Percentiles rank a stretch among this genome's conserved stretches.
These are phyloP conservation scores for Mycena pura DNA, from an alignment of 768 basidiomycete genomes.

Conservation along the genomic window DNA sequence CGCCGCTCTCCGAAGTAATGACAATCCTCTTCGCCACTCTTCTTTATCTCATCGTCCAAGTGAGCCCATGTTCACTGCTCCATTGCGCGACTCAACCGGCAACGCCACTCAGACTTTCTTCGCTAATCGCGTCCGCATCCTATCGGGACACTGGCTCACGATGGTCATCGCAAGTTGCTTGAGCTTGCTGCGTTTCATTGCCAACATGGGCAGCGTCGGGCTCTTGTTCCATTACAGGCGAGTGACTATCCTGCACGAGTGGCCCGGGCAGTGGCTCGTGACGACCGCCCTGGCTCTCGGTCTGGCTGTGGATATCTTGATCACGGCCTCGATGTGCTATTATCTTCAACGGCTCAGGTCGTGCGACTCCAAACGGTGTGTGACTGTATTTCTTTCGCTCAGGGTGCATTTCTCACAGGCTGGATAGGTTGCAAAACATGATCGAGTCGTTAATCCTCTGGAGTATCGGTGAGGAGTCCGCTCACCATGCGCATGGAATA, in stretches of 20 bases:
- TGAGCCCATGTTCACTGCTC: no score
- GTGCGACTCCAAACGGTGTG: background rate
- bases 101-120: slow-evolving; percentile 17
- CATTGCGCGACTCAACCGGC: no score
- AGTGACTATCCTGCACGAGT: background rate
- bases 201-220: background rate
- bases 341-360: background rate
- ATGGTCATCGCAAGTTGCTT: background rate
- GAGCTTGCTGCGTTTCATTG: background rate
- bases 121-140: background rate
- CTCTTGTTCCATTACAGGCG: background rate
- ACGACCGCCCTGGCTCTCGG: background rate
- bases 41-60: background rate
- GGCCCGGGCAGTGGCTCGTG: slow-evolving; percentile 8
- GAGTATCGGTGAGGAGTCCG: background rate
- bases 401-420: background rate
- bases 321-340: slow-evolving; percentile 2
- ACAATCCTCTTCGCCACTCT: background rate
- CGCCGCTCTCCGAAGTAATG: background rate
- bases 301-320: background rate
- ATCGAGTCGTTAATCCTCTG: slow-evolving; percentile 1
- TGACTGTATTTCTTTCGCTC: background rate
- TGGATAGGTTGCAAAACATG: background rate
- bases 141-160: slow-evolving; percentile 4
- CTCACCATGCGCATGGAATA: background rate